Evolutionary conservation across 2,329 filamentous ascomycete species (phyloP).

Genomic region (Claviceps lovelessii): DNA sequence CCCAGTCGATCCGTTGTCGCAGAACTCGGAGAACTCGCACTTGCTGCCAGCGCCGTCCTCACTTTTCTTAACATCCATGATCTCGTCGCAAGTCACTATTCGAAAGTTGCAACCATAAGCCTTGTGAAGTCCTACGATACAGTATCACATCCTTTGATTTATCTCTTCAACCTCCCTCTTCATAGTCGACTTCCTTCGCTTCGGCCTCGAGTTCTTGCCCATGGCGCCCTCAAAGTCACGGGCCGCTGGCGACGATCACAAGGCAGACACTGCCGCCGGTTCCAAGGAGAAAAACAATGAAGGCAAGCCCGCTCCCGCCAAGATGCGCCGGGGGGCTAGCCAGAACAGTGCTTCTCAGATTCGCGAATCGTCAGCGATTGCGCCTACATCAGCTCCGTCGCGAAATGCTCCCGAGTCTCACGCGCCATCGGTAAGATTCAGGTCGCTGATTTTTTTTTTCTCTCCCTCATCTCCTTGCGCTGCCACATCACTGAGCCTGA

Average conservation of each 20-base stretch:
- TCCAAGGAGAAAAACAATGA: slow-evolving; percentile 30
- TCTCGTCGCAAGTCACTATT: too few relatives aligned
- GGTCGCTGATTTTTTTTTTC: slow-evolving; percentile 2
- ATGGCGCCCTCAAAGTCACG: slow-evolving; percentile 36
- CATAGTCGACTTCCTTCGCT: not conserved
- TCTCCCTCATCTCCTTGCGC: not conserved
- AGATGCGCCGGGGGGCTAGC: slow-evolving; percentile 41
- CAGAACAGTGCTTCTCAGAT: slow-evolving; percentile 32
- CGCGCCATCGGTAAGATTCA: slow-evolving; percentile 19
- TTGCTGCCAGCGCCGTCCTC: too few relatives aligned
- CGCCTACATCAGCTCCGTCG: slow-evolving; percentile 19
- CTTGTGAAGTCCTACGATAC: not conserved
- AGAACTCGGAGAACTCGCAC: too few relatives aligned
- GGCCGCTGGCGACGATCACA: slow-evolving; percentile 30
- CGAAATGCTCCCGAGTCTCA: slow-evolving; percentile 16
- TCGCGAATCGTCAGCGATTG: slow-evolving; percentile 17
- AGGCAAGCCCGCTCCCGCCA: slow-evolving; percentile 31
- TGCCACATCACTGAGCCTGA: not conserved
- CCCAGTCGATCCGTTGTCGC: too few relatives aligned
- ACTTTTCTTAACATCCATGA: too few relatives aligned
- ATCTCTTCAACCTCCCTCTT: not conserved
- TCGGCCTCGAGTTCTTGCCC: not conserved
- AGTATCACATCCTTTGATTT: slow-evolving; percentile 5
- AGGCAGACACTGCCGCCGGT: slow-evolving; percentile 24
- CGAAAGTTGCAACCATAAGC: not conserved